Conservation (phyloP, 192 early-diverging fungal genomes). For the Diversispora eburnea region DNA sequence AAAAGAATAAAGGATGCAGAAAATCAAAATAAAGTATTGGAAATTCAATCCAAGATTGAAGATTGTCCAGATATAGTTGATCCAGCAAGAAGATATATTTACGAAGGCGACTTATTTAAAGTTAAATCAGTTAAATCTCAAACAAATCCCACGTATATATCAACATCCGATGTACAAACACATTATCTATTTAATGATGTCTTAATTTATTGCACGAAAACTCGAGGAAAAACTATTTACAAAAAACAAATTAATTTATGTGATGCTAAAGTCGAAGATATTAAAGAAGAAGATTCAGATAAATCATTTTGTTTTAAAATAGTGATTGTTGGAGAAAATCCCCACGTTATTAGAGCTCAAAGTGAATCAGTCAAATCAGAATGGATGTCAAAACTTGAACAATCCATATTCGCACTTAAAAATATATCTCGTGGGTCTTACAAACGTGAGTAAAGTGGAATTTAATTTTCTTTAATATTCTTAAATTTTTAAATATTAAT, state of each 20-base stretch:
- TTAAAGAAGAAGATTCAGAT: conserved; percentile 10
- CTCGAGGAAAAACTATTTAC: conserved; percentile 9
- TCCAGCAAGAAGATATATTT: conserved; percentile 25
- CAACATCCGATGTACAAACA: conserved; percentile 1
- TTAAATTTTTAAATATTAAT: too few species aligned
- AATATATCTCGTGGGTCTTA: background rate
- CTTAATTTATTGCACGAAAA: conserved; percentile 13
- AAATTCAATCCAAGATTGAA: conserved; percentile 16
- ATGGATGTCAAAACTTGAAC: conserved; percentile 15
- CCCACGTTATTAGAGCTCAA: conserved; percentile 4
- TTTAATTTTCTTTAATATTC: too few species aligned
- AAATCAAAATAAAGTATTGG: conserved; percentile 28
- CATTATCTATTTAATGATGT: conserved; percentile 29
- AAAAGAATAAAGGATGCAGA: conserved; percentile 29
- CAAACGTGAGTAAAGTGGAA: background rate
- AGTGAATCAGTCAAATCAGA: conserved; percentile 4
- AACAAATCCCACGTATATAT: background rate
- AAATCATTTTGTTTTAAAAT: conserved; percentile 24
- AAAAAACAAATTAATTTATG: conserved; percentile 16
- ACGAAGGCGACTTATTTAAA: conserved; percentile 20
- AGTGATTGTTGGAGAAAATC: background rate
- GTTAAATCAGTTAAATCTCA: background rate
- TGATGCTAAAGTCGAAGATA: background rate
- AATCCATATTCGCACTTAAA: background rate
- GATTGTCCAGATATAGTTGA: conserved; percentile 19